Conservation (phyloP, 2,329 filamentous ascomycete species). For the Epichloe gansuensis region DNA sequence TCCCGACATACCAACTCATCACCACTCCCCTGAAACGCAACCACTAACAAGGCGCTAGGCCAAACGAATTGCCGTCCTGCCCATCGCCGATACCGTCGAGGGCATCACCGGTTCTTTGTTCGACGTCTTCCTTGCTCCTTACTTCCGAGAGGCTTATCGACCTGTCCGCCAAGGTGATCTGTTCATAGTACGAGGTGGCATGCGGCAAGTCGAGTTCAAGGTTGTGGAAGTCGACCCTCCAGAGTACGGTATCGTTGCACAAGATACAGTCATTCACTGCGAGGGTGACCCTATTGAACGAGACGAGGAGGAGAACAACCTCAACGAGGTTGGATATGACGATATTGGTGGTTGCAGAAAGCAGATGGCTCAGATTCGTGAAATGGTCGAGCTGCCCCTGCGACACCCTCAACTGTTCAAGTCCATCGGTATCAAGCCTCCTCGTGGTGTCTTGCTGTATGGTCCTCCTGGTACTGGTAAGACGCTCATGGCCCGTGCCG, state of each 20-base stretch:
- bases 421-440: slow-evolving; percentile 99
- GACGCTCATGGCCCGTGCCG: slow-evolving; percentile 95
- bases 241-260: slow-evolving; percentile 96
- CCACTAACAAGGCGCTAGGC: slow-evolving; percentile 42
- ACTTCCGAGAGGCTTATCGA: slow-evolving; percentile 98
- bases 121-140: slow-evolving; percentile 97
- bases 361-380: slow-evolving; percentile 99
- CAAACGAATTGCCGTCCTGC: slow-evolving; percentile 96
- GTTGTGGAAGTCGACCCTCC: slow-evolving; percentile 96
- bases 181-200: slow-evolving; percentile 93
- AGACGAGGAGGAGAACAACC: slow-evolving; percentile 96
- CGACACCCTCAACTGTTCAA: slow-evolving; percentile 98
- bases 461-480: slow-evolving; percentile 98
- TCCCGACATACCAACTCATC: background rate
- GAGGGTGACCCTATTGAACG: slow-evolving; percentile 80
- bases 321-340: slow-evolving; percentile 98
- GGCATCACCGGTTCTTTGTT: slow-evolving; percentile 95
- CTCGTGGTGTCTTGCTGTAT: slow-evolving; percentile 91
- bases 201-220: slow-evolving; percentile 99
- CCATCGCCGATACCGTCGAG: slow-evolving; percentile 96
- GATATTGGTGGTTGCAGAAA: slow-evolving; percentile 99
- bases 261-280: slow-evolving; percentile 98
- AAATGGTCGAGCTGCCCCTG: slow-evolving; percentile 93
- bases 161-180: slow-evolving; percentile 94
- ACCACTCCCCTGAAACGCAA: no score